Evolutionary conservation across 2,329 filamentous ascomycete genomes (phyloP).

Genomic region (Dactylellina leptospora): DNA sequence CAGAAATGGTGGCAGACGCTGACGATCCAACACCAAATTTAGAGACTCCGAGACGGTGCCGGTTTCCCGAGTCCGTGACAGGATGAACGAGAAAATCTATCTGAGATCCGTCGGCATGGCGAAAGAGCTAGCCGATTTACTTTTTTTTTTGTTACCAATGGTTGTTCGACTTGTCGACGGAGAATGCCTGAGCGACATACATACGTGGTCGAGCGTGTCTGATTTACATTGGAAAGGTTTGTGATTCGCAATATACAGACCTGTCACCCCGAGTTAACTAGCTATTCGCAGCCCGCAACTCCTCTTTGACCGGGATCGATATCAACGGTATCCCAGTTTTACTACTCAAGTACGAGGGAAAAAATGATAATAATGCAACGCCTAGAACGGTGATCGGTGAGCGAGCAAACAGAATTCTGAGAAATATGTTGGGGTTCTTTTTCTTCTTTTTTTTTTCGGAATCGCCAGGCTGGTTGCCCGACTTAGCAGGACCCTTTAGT

Average conservation of each 20-base stretch:
- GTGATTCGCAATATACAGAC: no score
- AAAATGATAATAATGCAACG: neutral
- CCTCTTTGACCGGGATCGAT: no score
- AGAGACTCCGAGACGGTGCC: slow-evolving; percentile 24
- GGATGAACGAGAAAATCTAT: neutral
- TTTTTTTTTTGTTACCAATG: no score
- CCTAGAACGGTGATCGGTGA: slow-evolving; percentile 6
- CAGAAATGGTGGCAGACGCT: slow-evolving; percentile 6
- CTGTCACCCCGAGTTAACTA: no score
- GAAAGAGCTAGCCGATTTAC: neutral
- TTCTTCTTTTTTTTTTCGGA: neutral
- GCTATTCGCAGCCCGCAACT: no score
- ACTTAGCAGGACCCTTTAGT: slow-evolving; percentile 37
- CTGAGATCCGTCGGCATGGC: neutral
- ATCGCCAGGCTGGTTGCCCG: slow-evolving; percentile 14
- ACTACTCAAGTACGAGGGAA: neutral
- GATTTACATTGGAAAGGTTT: no score
- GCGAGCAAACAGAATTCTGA: no score
- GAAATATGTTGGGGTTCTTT: neutral
- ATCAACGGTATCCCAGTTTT: no score
- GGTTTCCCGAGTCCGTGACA: slow-evolving; percentile 20
- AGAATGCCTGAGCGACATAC: neutral
- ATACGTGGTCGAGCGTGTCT: no score
- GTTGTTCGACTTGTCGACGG: neutral
- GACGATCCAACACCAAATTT: slow-evolving; percentile 17